Conservation (phyloP, 331 rosid genomes). For the Cucumis variabilis region DNA sequence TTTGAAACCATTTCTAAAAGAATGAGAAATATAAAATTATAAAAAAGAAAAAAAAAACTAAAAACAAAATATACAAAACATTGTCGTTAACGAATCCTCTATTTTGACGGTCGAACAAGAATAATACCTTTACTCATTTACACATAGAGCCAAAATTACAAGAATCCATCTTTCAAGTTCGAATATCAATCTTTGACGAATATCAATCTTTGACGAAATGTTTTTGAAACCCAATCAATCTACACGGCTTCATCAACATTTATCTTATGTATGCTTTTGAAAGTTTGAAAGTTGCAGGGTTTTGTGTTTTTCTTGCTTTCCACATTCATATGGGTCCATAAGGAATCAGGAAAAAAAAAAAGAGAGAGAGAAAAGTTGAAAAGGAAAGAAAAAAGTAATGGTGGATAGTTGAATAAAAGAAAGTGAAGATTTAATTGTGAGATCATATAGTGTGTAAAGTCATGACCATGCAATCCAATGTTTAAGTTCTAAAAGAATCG, state of each 20-base stretch:
- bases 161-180: background rate
- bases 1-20: no score
- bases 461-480: background rate
- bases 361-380: background rate
- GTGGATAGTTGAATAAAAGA: background rate
- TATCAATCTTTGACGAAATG: background rate
- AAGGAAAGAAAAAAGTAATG: background rate
- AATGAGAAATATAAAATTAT: no score
- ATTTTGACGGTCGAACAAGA: background rate
- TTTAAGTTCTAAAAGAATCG: background rate
- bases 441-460: background rate
- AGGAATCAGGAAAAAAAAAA: background rate
- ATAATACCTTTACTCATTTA: background rate
- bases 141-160: background rate
- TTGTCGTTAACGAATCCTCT: background rate
- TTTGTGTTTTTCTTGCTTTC: slow-evolving; percentile 10
- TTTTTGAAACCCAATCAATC: background rate
- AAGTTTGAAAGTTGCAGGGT: background rate
- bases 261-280: background rate
- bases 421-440: background rate
- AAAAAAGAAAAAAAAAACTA: no score
- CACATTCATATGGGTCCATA: slow-evolving; percentile 16
- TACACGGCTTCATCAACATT: no score
- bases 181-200: background rate
- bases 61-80: no score